phyloP scores from a whole-genome alignment of 1,284 basidiomycete genomes.

The Fomitopsis schrenkii region DNA sequence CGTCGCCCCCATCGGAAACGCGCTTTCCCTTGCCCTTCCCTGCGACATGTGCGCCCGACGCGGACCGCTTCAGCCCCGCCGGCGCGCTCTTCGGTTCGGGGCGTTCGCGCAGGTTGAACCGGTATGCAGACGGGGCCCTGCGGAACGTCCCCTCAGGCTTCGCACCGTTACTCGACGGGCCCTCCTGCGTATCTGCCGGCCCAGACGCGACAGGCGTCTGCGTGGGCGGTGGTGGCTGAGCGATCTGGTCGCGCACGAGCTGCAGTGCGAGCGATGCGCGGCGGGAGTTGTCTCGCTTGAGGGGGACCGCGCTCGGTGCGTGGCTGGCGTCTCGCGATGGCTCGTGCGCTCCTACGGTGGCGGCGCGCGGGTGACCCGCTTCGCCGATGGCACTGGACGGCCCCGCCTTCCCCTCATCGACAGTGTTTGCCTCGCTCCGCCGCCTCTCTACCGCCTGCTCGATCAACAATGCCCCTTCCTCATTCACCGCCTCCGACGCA shows the following conservation, averaged over 20 bases:
- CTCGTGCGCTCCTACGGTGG: neutral
- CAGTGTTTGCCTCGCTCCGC: neutral
- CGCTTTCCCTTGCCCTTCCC: conserved; percentile 7
- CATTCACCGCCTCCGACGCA: neutral
- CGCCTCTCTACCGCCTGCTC: neutral
- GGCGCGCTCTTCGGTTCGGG: conserved; percentile 9
- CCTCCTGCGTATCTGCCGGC: neutral
- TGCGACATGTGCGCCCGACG: conserved; percentile 13
- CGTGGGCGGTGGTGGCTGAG: conserved; percentile 41
- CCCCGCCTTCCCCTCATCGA: neutral
- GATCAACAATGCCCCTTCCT: neutral
- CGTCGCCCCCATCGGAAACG: neutral
- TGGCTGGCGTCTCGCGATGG: neutral
- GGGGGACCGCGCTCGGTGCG: neutral
- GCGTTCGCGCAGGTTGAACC: conserved; percentile 5
- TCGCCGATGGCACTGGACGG: neutral
- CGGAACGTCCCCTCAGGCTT: neutral
- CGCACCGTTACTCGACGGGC: neutral
- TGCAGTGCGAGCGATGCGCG: conserved; percentile 57
- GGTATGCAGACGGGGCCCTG: neutral
- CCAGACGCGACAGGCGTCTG: conserved; percentile 5
- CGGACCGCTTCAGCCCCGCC: neutral
- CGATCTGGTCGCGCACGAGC: conserved; percentile 32
- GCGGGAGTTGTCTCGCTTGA: conserved; percentile 39
- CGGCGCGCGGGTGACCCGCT: neutral